Evolutionary conservation across 2,329 filamentous ascomycete species (phyloP), one percentile per base, ranked within the genome.

Genomic region (Pseudogymnoascus sp.): DNA sequence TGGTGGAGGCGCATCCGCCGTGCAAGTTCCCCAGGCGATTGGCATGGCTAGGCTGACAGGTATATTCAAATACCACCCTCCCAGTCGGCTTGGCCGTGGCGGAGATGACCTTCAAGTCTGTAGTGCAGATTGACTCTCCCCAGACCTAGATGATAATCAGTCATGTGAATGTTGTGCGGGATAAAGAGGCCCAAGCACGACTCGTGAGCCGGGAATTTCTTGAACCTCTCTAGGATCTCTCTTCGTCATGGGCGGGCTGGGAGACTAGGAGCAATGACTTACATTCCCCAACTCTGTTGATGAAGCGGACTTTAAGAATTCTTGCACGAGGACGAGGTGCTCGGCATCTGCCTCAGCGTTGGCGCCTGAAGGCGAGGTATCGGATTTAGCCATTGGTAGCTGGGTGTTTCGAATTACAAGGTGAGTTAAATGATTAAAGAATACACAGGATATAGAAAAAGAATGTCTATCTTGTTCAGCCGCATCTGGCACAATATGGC

Each of bases 1-100:
- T 74, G 0, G 86, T 86, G 2, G 88, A 82, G 0, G 84, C 79
- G 65, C 84, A 86, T 16, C 84, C 85, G 61, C 84, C 84, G 69
- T 87, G 84, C 62, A 88, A 74, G 73, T 81, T 86, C 25, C 73
- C 72, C 12, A 80, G 63, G 5, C 77, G 73, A 72, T 87, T 87
- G 72, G 77, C 79, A 74, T 87, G 80, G 3, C 75, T 67, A 0
- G 75, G 72, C 62, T 80, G 77, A 25, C 84, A 79, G 2, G 75
- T 80, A 71, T 80, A 82, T 63, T 74, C 68, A 70, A 84, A 73
- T 28, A 67, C 55, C 5, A 63, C 63, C 8, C 52, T 64, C 4
- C 66, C 65, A 22, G 59, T 62, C 4, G 71, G 69, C 4, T 63
- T 63, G 5, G 66, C 49, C 6, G 69, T 67, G 7, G 69, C 71